Percentiles rank a stretch among this genome's conserved stretches.
Conservation (phyloP, 2,329 filamentous ascomycete species). For the Magnaporthiopsis incrustans region DNA sequence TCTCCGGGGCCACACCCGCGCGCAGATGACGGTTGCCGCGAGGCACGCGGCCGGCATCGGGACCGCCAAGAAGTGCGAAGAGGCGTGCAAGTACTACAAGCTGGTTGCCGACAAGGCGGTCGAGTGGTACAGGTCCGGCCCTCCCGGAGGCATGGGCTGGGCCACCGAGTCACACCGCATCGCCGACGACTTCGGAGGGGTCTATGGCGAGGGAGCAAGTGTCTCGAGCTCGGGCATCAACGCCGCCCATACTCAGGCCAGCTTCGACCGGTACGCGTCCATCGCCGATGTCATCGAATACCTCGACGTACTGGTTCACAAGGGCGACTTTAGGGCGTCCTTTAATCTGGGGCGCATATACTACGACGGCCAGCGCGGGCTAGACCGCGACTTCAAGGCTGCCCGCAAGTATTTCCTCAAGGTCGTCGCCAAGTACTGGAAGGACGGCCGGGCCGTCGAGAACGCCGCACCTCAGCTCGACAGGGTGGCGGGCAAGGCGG, state of each 20-base stretch:
- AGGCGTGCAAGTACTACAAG: constrained; percentile 83
- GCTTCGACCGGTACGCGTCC: constrained; percentile 75
- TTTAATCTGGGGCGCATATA: constrained; percentile 80
- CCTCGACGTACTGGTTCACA: constrained; percentile 79
- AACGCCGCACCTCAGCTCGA: constrained; percentile 65
- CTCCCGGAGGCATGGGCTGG: constrained; percentile 77
- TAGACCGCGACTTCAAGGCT: constrained; percentile 63
- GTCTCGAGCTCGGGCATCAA: constrained; percentile 79
- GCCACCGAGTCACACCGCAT: constrained; percentile 73
- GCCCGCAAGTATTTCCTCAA: constrained; percentile 76
- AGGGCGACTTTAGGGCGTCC: constrained; percentile 80
- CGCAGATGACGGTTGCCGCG: constrained; percentile 90
- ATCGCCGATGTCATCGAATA: constrained; percentile 95
- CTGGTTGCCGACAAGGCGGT: constrained; percentile 90
- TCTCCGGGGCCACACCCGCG: constrained; percentile 69
- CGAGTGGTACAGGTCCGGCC: constrained; percentile 77
- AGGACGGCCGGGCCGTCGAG: constrained; percentile 65
- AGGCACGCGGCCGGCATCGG: constrained; percentile 80
- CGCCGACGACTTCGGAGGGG: constrained; percentile 82
- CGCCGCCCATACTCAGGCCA: constrained; percentile 62
- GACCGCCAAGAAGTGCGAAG: constrained; percentile 76
- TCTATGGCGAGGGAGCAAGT: constrained; percentile 93
- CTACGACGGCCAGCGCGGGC: constrained; percentile 74
- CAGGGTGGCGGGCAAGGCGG: constrained; percentile 72
- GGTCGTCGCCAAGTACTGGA: constrained; percentile 77